Evolutionary conservation across 805 yeast genomes (phyloP).

Genomic region (Sugiyamaella marilandica): DNA sequence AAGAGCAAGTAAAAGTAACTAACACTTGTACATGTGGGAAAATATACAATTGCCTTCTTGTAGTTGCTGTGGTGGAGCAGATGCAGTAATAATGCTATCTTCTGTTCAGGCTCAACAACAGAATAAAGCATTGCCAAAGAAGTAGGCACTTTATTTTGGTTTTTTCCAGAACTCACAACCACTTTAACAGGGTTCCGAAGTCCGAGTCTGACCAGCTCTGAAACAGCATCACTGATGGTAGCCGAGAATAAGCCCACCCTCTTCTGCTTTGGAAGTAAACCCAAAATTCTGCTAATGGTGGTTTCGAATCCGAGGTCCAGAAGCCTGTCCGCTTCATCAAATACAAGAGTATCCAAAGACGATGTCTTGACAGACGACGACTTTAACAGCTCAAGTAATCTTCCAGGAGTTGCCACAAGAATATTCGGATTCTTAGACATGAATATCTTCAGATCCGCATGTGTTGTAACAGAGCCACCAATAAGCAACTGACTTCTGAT

Average conservation of each 20-base stretch:
- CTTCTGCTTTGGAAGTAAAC: slow-evolving; percentile 78
- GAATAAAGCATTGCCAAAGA: slow-evolving; percentile 59
- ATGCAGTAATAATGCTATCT: slow-evolving; percentile 55
- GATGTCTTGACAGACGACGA: slow-evolving; percentile 54
- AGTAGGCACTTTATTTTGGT: slow-evolving; percentile 47
- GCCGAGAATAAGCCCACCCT: slow-evolving; percentile 94
- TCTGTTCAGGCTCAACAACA: slow-evolving; percentile 53
- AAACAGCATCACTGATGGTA: slow-evolving; percentile 78
- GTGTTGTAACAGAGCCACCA: slow-evolving; percentile 38
- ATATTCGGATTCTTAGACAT: slow-evolving; percentile 59
- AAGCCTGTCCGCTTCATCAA: slow-evolving; percentile 92
- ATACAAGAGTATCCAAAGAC: slow-evolving; percentile 65
- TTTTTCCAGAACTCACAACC: slow-evolving; percentile 49
- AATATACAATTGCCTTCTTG: slow-evolving; percentile 82
- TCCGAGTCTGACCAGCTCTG: slow-evolving; percentile 76
- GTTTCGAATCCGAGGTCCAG: slow-evolving; percentile 73
- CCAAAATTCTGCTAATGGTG: slow-evolving; percentile 64
- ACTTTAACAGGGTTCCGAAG: slow-evolving; percentile 89
- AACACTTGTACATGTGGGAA: slow-evolving; percentile 86
- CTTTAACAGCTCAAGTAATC: slow-evolving; percentile 65
- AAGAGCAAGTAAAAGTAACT: slow-evolving; percentile 66
- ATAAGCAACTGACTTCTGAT: slow-evolving; percentile 33
- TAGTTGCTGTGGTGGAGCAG: slow-evolving; percentile 51
- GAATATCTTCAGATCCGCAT: slow-evolving; percentile 67
- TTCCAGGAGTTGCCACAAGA: slow-evolving; percentile 88